Conservation (phyloP, 495 filamentous ascomycete species). For the Bacidia gigantensis region DNA sequence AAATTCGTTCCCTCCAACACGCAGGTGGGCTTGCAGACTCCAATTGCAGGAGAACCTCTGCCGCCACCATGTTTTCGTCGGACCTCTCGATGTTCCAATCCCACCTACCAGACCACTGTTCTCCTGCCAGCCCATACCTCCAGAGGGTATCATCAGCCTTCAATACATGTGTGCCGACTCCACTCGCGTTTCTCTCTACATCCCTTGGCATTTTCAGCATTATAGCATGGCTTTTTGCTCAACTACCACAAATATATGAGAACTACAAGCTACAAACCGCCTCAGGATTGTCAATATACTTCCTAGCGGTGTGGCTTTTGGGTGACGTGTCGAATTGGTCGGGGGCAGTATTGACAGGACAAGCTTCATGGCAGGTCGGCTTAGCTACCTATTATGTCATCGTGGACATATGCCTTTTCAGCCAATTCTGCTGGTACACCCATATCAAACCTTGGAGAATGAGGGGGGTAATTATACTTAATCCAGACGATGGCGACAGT, state of each 20-base stretch:
- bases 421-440: slow-evolving; percentile 59
- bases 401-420: slow-evolving; percentile 48
- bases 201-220: slow-evolving; percentile 52
- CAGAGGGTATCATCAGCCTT: slow-evolving; percentile 43
- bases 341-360: slow-evolving; percentile 49
- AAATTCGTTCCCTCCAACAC: no score
- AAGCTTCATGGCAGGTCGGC: slow-evolving; percentile 58
- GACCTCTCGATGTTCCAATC: not conserved
- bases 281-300: slow-evolving; percentile 53
- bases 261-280: slow-evolving; percentile 53
- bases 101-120: slow-evolving; percentile 46
- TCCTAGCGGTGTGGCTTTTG: slow-evolving; percentile 55
- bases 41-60: no score
- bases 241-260: slow-evolving; percentile 61
- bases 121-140: slow-evolving; percentile 46
- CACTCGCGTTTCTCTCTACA: slow-evolving; percentile 51
- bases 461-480: slow-evolving; percentile 10
- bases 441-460: slow-evolving; percentile 30
- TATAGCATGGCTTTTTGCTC: slow-evolving; percentile 62
- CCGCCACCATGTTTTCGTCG: not conserved
- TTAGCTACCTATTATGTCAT: slow-evolving; percentile 55
- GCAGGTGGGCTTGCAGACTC: no score
- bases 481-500: slow-evolving; percentile 7
- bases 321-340: slow-evolving; percentile 57
- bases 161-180: slow-evolving; percentile 53